phyloP scores from a whole-genome alignment of 2,329 filamentous ascomycete species.

The Lachnellula hyalina region DNA sequence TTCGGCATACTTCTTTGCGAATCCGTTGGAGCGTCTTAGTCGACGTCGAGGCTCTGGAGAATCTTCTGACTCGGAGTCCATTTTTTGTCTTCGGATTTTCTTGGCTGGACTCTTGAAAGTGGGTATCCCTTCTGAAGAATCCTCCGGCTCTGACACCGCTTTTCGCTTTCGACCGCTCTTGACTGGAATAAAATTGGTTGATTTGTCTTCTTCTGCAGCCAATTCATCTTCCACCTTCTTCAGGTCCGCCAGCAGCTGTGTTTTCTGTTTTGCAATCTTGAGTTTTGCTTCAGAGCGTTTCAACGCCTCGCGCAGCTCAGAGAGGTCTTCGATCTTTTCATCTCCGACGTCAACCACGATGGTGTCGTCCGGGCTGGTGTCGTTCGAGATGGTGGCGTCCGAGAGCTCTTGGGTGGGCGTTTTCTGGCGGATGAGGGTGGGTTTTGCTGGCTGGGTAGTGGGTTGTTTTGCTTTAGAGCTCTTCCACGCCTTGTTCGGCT shows the following conservation, averaged over 20 bases:
- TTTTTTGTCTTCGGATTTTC: background rate
- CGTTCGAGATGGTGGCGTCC: background rate
- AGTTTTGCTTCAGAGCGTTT: background rate
- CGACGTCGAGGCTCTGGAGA: background rate
- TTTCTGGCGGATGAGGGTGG: too few species aligned
- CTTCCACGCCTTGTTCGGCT: too few species aligned
- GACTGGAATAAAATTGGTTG: background rate
- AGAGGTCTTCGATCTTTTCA: background rate
- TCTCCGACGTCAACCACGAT: background rate
- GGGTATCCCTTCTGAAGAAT: background rate
- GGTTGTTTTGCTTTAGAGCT: too few species aligned
- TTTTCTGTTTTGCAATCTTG: background rate
- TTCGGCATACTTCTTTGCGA: background rate
- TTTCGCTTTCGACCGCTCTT: background rate
- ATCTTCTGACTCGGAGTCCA: background rate
- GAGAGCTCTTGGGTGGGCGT: background rate
- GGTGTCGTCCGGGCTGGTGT: background rate
- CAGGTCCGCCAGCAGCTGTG: background rate
- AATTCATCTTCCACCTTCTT: background rate
- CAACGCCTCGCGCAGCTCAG: background rate
- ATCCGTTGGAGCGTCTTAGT: background rate
- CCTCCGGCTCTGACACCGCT: background rate
- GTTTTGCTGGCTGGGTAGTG: too few species aligned
- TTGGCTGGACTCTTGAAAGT: too few species aligned
- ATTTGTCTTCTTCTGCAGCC: background rate